phyloP scores from a whole-genome alignment of 371 early-diverging fungal species.

The Mucor circinelloides region DNA sequence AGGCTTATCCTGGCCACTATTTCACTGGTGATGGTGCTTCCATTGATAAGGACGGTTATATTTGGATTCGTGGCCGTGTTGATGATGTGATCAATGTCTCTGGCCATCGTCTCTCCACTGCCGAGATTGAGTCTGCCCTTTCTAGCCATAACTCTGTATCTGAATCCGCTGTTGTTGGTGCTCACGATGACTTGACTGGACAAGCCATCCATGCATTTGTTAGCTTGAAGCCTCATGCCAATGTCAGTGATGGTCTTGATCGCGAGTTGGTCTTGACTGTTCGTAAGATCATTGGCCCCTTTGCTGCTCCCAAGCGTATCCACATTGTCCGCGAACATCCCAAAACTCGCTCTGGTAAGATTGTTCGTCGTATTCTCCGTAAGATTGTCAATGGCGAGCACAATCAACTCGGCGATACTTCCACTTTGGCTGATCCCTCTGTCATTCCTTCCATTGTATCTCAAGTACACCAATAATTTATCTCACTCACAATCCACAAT shows the following conservation, averaged over 20 bases:
- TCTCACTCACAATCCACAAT: background rate
- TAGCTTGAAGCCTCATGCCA: slow-evolving; percentile 60
- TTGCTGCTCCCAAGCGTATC: slow-evolving; percentile 92
- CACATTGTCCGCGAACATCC: slow-evolving; percentile 87
- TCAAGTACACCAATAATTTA: slow-evolving; percentile 6
- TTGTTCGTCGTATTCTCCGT: slow-evolving; percentile 86
- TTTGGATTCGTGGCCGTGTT: slow-evolving; percentile 93
- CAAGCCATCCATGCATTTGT: slow-evolving; percentile 75
- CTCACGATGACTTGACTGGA: slow-evolving; percentile 93
- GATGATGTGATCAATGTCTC: slow-evolving; percentile 98
- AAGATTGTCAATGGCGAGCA: slow-evolving; percentile 87
- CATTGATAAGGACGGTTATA: slow-evolving; percentile 90
- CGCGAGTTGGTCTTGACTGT: slow-evolving; percentile 74
- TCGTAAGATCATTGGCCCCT: slow-evolving; percentile 88
- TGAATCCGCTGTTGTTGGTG: slow-evolving; percentile 94
- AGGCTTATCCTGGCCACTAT: slow-evolving; percentile 85
- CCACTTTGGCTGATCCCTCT: slow-evolving; percentile 81
- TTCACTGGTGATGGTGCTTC: slow-evolving; percentile 91
- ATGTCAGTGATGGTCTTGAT: slow-evolving; percentile 44
- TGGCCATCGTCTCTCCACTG: slow-evolving; percentile 94
- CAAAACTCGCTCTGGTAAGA: slow-evolving; percentile 96
- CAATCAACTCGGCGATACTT: slow-evolving; percentile 85
- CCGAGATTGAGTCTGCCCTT: slow-evolving; percentile 92
- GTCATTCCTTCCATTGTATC: slow-evolving; percentile 7
- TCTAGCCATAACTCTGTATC: slow-evolving; percentile 75